Conservation (phyloP, 2,329 filamentous ascomycete species). For the Paraphaeosphaeria minitans region DNA sequence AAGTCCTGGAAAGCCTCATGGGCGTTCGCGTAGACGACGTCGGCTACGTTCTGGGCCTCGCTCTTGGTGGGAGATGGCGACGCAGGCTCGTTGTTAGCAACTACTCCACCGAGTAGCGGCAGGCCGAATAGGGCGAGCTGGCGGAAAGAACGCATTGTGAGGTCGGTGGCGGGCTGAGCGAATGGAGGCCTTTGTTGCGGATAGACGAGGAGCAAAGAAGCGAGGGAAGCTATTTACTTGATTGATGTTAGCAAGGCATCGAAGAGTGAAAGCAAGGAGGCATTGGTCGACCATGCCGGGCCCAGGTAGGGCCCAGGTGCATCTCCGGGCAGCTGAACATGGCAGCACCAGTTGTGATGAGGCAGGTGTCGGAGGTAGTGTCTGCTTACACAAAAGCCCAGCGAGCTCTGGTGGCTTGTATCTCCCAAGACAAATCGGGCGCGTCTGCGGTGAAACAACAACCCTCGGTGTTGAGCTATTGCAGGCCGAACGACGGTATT, state of each 20-base stretch:
- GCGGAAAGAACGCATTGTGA: slow-evolving; percentile 40
- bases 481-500: slow-evolving; percentile 1
- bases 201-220: slow-evolving; percentile 6
- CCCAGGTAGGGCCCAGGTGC: slow-evolving; percentile 4
- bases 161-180: neutral
- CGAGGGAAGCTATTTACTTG: slow-evolving; percentile 15
- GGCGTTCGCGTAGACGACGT: slow-evolving; percentile 38
- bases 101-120: slow-evolving; percentile 34
- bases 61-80: slow-evolving; percentile 26
- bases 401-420: neutral
- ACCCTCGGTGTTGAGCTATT: neutral
- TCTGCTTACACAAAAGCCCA: slow-evolving; percentile 7
- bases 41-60: slow-evolving; percentile 16
- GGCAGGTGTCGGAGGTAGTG: slow-evolving; percentile 5
- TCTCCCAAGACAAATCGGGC: neutral
- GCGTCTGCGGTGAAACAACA: slow-evolving; percentile 2
- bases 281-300: slow-evolving; percentile 11
- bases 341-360: neutral
- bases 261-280: slow-evolving; percentile 10
- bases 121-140: slow-evolving; percentile 37
- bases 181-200: slow-evolving; percentile 6
- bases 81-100: slow-evolving; percentile 26
- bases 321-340: slow-evolving; percentile 5
- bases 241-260: slow-evolving; percentile 25
- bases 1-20: slow-evolving; percentile 59